Evolutionary conservation across 1,284 basidiomycete genomes (phyloP).

Genomic region (Sutorius eximius): DNA sequence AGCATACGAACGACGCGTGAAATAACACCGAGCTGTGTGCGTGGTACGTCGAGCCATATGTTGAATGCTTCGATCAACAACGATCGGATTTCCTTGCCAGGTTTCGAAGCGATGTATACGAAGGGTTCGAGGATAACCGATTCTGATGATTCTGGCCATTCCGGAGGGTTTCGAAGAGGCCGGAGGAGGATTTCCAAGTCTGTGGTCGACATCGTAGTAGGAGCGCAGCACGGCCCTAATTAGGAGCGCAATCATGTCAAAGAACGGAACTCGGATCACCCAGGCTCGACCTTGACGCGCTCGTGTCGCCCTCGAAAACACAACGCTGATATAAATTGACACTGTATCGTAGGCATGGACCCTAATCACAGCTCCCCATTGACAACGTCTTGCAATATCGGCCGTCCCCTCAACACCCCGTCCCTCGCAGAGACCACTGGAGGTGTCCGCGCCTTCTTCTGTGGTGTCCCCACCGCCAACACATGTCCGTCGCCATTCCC

Average conservation of each 20-base stretch:
- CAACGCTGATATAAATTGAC: neutral
- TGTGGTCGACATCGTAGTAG: conserved; percentile 20
- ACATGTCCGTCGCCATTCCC: neutral
- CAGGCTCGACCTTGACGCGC: too few species aligned
- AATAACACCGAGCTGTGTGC: conserved; percentile 71
- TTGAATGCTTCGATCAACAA: conserved; percentile 96
- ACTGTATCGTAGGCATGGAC: neutral
- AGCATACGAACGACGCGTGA: conserved; percentile 88
- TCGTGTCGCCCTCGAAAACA: neutral
- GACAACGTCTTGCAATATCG: conserved; percentile 58
- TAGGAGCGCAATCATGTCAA: neutral
- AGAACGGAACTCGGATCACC: neutral
- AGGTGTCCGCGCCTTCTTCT: conserved; percentile 39
- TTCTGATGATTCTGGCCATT: conserved; percentile 29
- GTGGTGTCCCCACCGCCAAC: conserved; percentile 11
- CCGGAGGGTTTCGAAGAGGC: conserved; percentile 20
- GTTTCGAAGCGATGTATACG: conserved; percentile 80
- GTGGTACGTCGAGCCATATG: conserved; percentile 83
- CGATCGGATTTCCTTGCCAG: conserved; percentile 92
- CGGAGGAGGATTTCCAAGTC: conserved; percentile 23
- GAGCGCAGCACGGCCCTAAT: neutral
- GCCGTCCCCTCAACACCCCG: conserved; percentile 52
- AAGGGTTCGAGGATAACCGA: conserved; percentile 85
- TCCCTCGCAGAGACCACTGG: conserved; percentile 29
- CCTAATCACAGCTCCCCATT: conserved; percentile 38